Evolutionary conservation across 192 early-diverging fungal species (phyloP), one percentile per base, ranked within the genome.

Genomic region (Phycomyces blakesleeanus): DNA sequence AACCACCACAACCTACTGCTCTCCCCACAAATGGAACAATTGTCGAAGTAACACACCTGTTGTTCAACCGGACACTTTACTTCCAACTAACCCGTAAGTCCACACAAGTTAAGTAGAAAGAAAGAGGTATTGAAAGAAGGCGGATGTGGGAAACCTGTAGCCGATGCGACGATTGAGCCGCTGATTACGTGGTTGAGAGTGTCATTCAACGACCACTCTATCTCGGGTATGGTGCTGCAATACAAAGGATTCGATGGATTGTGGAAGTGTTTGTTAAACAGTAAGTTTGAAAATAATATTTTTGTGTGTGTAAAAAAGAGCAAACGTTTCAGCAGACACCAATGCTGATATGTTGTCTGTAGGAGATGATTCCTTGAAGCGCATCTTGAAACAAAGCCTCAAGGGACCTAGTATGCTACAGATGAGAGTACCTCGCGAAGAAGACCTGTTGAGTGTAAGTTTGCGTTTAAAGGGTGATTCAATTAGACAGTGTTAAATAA

Each of bases 181-280:
- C 24, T 75, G 41, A 59, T 75, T 37, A 61, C 67, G 24, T 75
- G 73, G 73, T 50, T 75, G 41, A 49, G 64, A 57, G 26, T 66
- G 12, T 75, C 73, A 3, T 75, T 75, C 37, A 58, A 69, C 24
- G 73, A 75, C 38, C n/a, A 29, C 5, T 49, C 63, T 34, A 69
- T 75, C 15, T 75, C 73, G 15, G 73, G 73, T 0, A 75, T 75
- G 73, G 73, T 75, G 0, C 47, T 75, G 25, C 73, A 75, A 39
- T 75, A 75, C 54, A 75, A 75, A 54, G 73, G 73, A 10, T 55
- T 66, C 20, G 73, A 75, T 62, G 68, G 67, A 20, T 20, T 75
- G 20, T 75, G 73, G 73, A 75, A 75, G 34, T 75, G 73, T 22
- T 47, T 75, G 21, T 62, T 75, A 49, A 75, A 75, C 53, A 62